Evolutionary conservation across 1,284 basidiomycete species (phyloP), one percentile per base, ranked within the genome.

Genomic region (Apiotrichum domesticum): DNA sequence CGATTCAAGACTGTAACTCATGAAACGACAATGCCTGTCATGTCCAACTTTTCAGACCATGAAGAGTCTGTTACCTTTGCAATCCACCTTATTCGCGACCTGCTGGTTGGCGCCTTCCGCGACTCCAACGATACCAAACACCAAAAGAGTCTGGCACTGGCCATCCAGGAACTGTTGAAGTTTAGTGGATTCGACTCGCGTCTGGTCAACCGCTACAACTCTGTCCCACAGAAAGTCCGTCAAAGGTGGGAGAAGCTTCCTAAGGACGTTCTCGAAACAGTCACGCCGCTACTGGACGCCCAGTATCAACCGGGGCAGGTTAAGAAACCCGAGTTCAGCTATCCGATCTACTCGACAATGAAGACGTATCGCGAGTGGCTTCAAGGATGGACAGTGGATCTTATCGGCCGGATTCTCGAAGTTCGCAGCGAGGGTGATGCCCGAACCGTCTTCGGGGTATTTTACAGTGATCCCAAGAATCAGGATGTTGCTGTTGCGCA

Each of bases 301-400:
- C 83, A 84, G 33, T 93, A 87, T 70, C 77, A 77, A 29, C 58
- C 78, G 6, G 76, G 80, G 41, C 69, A 78, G 35, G 82, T 85
- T 63, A 60, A 58, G 56, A 52, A 49, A 29, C 49, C 46, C 2
- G 39, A 33, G 15, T 50, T 56, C 39, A 47, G 55, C 35, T 74
- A 72, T 49, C 92, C 93, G 3, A 84, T 97, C 54, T 99, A 98
- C 75, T 80, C 82, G 1, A 78, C 79, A 3, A 82, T 86, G 54
- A 75, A 82, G 4, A 92, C 90, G 0, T 98, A 96, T 75, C 85
- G 94, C 48, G 94, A 98, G 73, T 99, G 96, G 96, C 82, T 98
- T 29, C 91, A 96, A 64, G 74, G 83, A 0, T 98, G 95, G 94
- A 86, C 89, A 0, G 82, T 83, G 10, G 83, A 90, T 69, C 83